Conservation (phyloP, 345 rosid genomes). For the Iberis pinnata region DNA sequence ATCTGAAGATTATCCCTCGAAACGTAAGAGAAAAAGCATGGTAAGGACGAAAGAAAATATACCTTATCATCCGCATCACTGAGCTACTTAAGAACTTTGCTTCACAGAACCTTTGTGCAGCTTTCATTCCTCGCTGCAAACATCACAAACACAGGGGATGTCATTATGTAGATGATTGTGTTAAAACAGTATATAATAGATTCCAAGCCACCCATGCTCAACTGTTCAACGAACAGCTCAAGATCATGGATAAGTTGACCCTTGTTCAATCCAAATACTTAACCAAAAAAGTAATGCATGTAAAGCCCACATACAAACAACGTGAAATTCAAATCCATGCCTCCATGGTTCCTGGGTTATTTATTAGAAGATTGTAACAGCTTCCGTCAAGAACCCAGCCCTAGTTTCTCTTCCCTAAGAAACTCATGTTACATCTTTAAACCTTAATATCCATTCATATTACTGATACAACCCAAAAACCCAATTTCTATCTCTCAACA, state of each 20-base stretch:
- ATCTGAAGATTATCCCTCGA: slow-evolving; percentile 3
- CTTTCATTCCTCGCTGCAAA: slow-evolving; percentile 67
- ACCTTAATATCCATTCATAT: no score
- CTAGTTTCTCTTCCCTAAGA: background rate
- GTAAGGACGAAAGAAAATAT: background rate
- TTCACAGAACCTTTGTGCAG: slow-evolving; percentile 75
- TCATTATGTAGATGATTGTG: slow-evolving; percentile 15
- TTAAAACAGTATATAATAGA: slow-evolving; percentile 1
- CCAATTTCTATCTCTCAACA: no score
- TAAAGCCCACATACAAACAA: background rate
- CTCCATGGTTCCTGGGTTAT: background rate
- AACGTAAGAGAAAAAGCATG: background rate
- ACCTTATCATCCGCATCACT: slow-evolving; percentile 92
- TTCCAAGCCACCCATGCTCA: background rate
- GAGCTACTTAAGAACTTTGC: slow-evolving; percentile 69
- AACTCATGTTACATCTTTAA: background rate
- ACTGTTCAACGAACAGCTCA: background rate
- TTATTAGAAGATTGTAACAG: background rate
- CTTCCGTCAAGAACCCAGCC: slow-evolving; percentile 1
- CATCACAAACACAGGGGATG: slow-evolving; percentile 10
- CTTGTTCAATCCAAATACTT: background rate
- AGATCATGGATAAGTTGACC: slow-evolving; percentile 3
- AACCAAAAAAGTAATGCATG: background rate
- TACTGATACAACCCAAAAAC: no score
- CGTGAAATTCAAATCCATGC: background rate